These are phyloP conservation scores for Meyerozyma carpophila DNA, from an alignment of 1,139 yeast species.

Conservation along the genomic window DNA sequence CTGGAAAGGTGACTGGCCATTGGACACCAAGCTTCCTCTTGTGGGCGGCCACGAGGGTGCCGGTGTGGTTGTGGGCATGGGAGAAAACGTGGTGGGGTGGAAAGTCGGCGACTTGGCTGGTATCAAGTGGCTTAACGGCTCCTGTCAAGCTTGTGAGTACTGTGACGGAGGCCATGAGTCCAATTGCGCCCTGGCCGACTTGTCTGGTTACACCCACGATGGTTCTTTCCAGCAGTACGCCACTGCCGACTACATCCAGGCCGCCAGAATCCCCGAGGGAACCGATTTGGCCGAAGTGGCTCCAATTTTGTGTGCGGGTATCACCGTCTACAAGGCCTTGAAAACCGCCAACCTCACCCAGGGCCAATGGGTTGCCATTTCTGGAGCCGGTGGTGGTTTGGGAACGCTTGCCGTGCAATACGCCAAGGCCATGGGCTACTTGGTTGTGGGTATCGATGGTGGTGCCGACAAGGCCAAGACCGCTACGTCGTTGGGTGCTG, in stretches of 20 bases:
- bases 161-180: slow-evolving; percentile 63
- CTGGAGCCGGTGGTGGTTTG: slow-evolving; percentile 79
- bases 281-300: slow-evolving; percentile 70
- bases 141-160: slow-evolving; percentile 65
- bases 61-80: slow-evolving; percentile 70
- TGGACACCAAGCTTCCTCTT: slow-evolving; percentile 58
- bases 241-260: slow-evolving; percentile 81
- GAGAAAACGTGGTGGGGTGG: slow-evolving; percentile 61
- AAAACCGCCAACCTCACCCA: slow-evolving; percentile 60
- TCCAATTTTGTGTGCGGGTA: slow-evolving; percentile 80
- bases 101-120: slow-evolving; percentile 70
- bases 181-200: slow-evolving; percentile 61
- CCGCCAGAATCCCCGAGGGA: slow-evolving; percentile 68
- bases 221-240: slow-evolving; percentile 81
- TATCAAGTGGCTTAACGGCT: slow-evolving; percentile 71
- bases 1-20: slow-evolving; percentile 80
- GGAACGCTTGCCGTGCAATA: slow-evolving; percentile 73
- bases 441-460: slow-evolving; percentile 73
- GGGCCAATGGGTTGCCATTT: slow-evolving; percentile 73
- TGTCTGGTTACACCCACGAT: slow-evolving; percentile 75
- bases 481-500: slow-evolving; percentile 59
- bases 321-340: slow-evolving; percentile 73
- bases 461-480: slow-evolving; percentile 62
- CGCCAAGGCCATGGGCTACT: slow-evolving; percentile 69
- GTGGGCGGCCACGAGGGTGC: slow-evolving; percentile 88